Evolutionary conservation across 106 monocot species (phyloP), one percentile per base, ranked within the genome.

Genomic region (Dendrobium catenatum): DNA sequence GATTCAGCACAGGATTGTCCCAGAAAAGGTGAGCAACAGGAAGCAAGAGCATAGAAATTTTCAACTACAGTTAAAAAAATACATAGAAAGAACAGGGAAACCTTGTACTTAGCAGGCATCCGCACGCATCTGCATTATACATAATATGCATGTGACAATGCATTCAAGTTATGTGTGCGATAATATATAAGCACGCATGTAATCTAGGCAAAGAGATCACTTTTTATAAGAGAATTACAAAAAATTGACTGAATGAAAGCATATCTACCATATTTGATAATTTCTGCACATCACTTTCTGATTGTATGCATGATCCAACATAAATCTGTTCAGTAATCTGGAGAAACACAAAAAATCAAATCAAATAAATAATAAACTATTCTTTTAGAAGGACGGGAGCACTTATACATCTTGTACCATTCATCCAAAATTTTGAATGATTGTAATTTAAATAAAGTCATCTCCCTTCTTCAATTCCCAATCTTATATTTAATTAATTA

Each of bases 251-350:
- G 11, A 55, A 16, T 40, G 55, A 22, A 66, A 54, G 24, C 20
- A 75, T 46, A 85, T 48, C 6, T 92, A 93, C 90, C 95, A 95
- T 40, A 75, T 86, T 86, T 77, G 85, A 83, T 85, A 95, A 88
- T 42, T 83, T 93, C 33, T 88, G 79, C 68, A 91, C 95, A 85
- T 95, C 95, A 70, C 80, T 84, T 76, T 88, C 93, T 72, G 83
- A 86, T 86, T 95, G 95, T 88, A 95, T 88, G 85, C 95, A 95
- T 79, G 95, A 95, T 19, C 95, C 95, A 81, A 96, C 90, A 86
- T 84, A 96, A 80, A 96, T 96, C 79, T 96, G 96, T 78, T 96
- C 96, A 26, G 93, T 96, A 9, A 96, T 88, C 96, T 96, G 89
- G 40, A 87, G 72, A 80, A 74, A 16, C 75, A 22, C 11, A 77